A percentile compares a stretch with the other conserved stretches of the same genome.
Conservation (phyloP, 805 yeast species). For the Saturnispora galanensis region DNA sequence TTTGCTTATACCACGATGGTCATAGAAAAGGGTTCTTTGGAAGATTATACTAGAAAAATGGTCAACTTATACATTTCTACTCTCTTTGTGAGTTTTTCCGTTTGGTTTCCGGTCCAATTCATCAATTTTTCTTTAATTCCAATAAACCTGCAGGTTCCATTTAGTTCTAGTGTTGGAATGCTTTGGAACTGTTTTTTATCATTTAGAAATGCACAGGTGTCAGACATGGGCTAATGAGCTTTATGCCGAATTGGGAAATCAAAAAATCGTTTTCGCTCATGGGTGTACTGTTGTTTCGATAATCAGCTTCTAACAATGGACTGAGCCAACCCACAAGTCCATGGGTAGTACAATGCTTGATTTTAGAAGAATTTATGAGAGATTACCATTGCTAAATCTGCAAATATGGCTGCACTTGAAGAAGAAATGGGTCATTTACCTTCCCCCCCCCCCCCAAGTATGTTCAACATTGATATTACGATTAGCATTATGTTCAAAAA, state of each 20-base stretch:
- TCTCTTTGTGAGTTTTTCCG: constrained; percentile 52
- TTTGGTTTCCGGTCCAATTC: constrained; percentile 82
- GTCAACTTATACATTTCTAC: constrained; percentile 59
- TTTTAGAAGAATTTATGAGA: too few species aligned
- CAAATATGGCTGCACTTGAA: neutral
- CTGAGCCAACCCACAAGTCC: neutral
- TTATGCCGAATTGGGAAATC: neutral
- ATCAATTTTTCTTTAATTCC: constrained; percentile 66
- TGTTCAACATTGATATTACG: neutral
- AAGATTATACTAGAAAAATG: constrained; percentile 55
- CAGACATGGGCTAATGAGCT: neutral
- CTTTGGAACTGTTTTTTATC: constrained; percentile 92
- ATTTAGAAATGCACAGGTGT: constrained; percentile 49
- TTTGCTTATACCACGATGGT: constrained; percentile 77
- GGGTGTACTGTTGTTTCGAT: neutral
- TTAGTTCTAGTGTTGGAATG: constrained; percentile 76
- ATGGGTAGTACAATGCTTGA: too few species aligned
- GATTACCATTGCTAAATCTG: too few species aligned
- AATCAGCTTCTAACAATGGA: neutral
- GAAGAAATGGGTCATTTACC: neutral
- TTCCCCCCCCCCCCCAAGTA: neutral
- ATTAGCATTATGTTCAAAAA: neutral
- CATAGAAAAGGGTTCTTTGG: constrained; percentile 62
- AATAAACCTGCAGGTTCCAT: constrained; percentile 74
- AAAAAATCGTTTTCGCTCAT: neutral